Evolutionary conservation across 2,329 filamentous ascomycete species (phyloP).

Genomic region (Beauveria scarabaeidicola): DNA sequence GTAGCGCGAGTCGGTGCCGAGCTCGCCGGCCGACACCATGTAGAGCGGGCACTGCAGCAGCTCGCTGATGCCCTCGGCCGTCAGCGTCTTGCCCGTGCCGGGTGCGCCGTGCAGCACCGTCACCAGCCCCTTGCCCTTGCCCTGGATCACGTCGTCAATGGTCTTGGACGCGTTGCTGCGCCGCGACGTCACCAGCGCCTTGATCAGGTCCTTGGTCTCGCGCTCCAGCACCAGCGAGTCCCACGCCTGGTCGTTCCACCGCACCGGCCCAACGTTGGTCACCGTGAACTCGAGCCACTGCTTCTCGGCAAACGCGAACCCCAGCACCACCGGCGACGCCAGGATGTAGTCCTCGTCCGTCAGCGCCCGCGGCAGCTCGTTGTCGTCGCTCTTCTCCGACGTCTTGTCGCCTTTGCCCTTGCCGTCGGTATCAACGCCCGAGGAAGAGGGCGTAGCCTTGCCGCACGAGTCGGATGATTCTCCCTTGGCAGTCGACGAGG

Average conservation of each 20-base stretch:
- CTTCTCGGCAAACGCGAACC: constrained; percentile 83
- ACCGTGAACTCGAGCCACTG: constrained; percentile 84
- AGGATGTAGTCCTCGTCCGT: constrained; percentile 78
- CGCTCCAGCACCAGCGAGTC: constrained; percentile 65
- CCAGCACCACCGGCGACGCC: constrained; percentile 74
- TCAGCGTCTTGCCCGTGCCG: constrained; percentile 82
- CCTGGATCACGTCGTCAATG: constrained; percentile 74
- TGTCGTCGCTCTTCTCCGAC: constrained; percentile 12
- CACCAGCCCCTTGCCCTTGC: constrained; percentile 81
- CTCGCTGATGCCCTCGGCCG: constrained; percentile 79
- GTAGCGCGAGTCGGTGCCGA: constrained; percentile 66
- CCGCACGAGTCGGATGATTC: constrained; percentile 11
- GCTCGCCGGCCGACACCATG: constrained; percentile 72
- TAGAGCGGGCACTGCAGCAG: constrained; percentile 74
- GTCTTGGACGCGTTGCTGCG: constrained; percentile 73
- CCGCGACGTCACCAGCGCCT: constrained; percentile 73
- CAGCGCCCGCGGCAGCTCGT: constrained; percentile 43
- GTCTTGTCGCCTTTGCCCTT: constrained; percentile 12
- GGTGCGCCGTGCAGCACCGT: constrained; percentile 75
- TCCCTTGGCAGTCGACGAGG: constrained; percentile 10
- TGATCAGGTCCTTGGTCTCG: constrained; percentile 55
- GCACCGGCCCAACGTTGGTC: constrained; percentile 68
- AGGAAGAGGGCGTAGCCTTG: constrained; percentile 4
- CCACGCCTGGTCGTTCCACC: constrained; percentile 79
- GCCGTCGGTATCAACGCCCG: neutral